Evolutionary conservation across 805 yeast genomes (phyloP).

Genomic region (Priceomyces melissophilus): DNA sequence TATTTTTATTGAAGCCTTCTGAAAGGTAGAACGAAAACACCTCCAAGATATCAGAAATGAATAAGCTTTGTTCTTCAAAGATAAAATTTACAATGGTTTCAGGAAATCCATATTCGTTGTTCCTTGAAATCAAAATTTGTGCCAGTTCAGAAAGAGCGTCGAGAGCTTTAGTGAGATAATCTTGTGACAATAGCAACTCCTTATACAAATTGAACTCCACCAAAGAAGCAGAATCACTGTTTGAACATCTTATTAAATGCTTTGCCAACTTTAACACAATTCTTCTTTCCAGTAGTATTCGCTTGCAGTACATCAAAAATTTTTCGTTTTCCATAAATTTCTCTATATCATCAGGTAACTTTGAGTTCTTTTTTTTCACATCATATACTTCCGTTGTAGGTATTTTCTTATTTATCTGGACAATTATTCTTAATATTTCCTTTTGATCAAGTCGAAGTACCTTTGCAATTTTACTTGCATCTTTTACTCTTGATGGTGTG

Average conservation of each 20-base stretch:
- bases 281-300: conserved; percentile 52
- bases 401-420: conserved; percentile 35
- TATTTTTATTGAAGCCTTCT: conserved; percentile 31
- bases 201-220: conserved; percentile 36
- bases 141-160: conserved; percentile 11
- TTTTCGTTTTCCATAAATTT: conserved; percentile 25
- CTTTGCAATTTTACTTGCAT: conserved; percentile 39
- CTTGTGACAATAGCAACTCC: conserved; percentile 32
- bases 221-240: conserved; percentile 30
- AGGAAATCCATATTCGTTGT: conserved; percentile 12
- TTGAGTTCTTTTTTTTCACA: conserved; percentile 23
- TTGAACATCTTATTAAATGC: conserved; percentile 37
- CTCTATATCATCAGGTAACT: conserved; percentile 35
- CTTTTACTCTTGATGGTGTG: conserved; percentile 28
- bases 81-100: conserved; percentile 17
- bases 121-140: conserved; percentile 7
- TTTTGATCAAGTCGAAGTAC: conserved; percentile 35
- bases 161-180: conserved; percentile 21
- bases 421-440: conserved; percentile 49
- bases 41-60: conserved; percentile 32
- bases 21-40: conserved; percentile 38
- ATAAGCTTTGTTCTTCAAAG: conserved; percentile 29
- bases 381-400: conserved; percentile 29
- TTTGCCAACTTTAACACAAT: conserved; percentile 41
- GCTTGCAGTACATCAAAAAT: conserved; percentile 31